These are phyloP conservation scores for Apiospora arundinis DNA, from an alignment of 2,329 filamentous ascomycete genomes.

Conservation along the genomic window DNA sequence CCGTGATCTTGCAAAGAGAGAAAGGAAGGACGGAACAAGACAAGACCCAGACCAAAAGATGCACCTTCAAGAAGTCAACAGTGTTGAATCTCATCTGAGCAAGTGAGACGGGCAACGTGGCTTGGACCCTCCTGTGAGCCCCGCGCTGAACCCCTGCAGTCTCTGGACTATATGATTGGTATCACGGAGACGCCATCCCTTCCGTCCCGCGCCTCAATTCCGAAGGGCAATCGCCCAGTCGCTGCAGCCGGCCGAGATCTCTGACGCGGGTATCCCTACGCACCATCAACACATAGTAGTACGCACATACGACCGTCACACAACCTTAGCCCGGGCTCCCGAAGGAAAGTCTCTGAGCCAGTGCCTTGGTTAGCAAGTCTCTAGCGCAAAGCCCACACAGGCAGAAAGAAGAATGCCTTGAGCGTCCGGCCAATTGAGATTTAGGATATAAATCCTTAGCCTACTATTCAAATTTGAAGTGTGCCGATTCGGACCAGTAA, in stretches of 20 bases:
- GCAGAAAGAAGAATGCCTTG: not conserved
- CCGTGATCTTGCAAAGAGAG: not conserved
- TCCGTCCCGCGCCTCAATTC: constrained; percentile 6
- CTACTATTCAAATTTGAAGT: not conserved
- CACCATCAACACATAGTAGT: not conserved
- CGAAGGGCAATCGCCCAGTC: not conserved
- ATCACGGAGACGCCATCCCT: not conserved
- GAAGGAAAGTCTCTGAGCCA: not conserved
- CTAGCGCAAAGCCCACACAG: not conserved
- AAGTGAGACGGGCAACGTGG: constrained; percentile 12
- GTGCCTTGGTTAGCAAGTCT: not conserved
- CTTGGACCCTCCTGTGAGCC: not conserved
- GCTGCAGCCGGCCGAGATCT: not conserved
- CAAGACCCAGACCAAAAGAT: not conserved
- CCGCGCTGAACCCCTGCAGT: constrained; percentile 9
- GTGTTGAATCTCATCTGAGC: not conserved
- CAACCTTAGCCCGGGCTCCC: not conserved
- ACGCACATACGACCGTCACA: not conserved
- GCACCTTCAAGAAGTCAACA: not conserved
- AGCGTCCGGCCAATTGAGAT: not conserved
- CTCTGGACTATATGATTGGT: constrained; percentile 12
- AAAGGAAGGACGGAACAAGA: not conserved
- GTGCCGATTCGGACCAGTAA: not conserved
- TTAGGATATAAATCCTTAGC: not conserved
- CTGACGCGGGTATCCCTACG: not conserved